These are phyloP conservation scores for Rhodamnia rubescens DNA, from an alignment of 345 rosid species.

Conservation along the genomic window DNA sequence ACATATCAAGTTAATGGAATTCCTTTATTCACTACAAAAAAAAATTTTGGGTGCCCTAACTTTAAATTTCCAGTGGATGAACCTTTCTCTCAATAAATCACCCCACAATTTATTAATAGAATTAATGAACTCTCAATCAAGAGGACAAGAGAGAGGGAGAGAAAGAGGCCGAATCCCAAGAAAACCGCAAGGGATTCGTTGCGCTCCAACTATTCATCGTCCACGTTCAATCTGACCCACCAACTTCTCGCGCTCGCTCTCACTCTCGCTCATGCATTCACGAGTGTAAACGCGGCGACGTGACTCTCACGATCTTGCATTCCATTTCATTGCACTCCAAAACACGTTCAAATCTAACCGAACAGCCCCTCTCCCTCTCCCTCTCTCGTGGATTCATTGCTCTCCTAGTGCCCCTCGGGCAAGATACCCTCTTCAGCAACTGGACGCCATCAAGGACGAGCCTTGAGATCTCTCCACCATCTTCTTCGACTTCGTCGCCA, in stretches of 20 bases:
- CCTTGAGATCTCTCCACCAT: neutral
- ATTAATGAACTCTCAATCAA: neutral
- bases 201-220: neutral
- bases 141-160: neutral
- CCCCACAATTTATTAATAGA: no score
- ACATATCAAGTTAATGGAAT: neutral
- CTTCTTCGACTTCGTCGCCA: neutral
- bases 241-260: neutral
- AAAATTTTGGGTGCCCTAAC: neutral
- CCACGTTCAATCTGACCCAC: neutral
- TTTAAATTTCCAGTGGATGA: neutral
- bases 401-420: neutral
- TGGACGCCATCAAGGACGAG: neutral
- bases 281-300: neutral
- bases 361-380: neutral
- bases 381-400: neutral
- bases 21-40: neutral
- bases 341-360: neutral
- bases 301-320: neutral
- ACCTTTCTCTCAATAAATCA: neutral
- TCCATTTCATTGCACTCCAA: neutral
- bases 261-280: neutral
- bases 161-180: neutral
- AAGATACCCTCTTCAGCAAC: neutral
- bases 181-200: neutral